Evolutionary conservation across 306 rosid species (phyloP), one percentile per base, ranked within the genome.

Genomic region (Benincasa hispida): DNA sequence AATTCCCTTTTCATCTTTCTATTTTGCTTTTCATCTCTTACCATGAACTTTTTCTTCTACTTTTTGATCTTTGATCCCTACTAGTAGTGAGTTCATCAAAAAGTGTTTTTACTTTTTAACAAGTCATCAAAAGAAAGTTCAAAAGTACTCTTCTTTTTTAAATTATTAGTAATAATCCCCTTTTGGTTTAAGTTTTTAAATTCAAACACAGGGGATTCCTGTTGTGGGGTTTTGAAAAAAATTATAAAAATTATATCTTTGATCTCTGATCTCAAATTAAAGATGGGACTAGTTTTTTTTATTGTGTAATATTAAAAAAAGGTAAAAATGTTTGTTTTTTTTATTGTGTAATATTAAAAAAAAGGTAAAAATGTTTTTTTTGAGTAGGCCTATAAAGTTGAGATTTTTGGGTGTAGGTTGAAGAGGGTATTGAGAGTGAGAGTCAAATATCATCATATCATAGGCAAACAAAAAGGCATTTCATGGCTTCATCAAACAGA

Each of bases 401-500:
- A 70, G 90, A 80, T 45, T 80, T 85, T 37, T 84, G 53, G 76
- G 69, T 73, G 76, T 80, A 67, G 84, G 25, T 78, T 72, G 76
- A 83, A 79, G 74, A 65, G 19, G 15, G 62, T 65, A 42, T 35
- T 65, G 9, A 65, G 48, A 30, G 73, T 79, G 80, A 77, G 61
- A 77, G 80, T 86, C 72, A 73, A 85, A 87, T 74, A 53, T 53
- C 6, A 19, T 53, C 17, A 17, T 28, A 60, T 80, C 82, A 79
- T 78, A 84, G 32, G 81, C 80, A 86, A 77, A 30, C 86, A 74
- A 82, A 86, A 85, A 82, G 75, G 72, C 79, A 51, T 41, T 76
- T 78, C 89, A 94, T 94, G 97, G 92, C 97, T 87, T 91, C 98
- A 55, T 94, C 98, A 19, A 94, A 94, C 80, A 87, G 95, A 88